phyloP scores from a whole-genome alignment of 768 basidiomycete species.

The Lentinula edodes region DNA sequence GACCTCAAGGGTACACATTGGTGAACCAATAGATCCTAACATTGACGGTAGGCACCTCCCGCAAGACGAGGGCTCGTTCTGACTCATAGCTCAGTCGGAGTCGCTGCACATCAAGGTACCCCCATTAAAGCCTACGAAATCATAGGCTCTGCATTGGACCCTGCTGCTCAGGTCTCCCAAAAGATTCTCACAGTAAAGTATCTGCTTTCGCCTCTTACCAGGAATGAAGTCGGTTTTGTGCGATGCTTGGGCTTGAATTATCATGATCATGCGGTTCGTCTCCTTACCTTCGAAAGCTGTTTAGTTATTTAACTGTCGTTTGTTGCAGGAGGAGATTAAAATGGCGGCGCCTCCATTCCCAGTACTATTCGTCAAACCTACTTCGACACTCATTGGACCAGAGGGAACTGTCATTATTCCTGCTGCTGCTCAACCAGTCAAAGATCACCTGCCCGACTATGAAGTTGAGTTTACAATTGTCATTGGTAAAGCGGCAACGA shows the following conservation, averaged over 20 bases:
- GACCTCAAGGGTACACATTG: slow-evolving; percentile 68
- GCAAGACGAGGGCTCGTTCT: neutral
- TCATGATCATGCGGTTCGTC: slow-evolving; percentile 69
- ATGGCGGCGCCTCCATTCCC: slow-evolving; percentile 61
- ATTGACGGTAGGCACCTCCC: slow-evolving; percentile 50
- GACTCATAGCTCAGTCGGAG: slow-evolving; percentile 43
- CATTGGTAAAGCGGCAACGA: slow-evolving; percentile 74
- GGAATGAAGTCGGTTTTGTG: slow-evolving; percentile 62
- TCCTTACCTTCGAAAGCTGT: neutral
- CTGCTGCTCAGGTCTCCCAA: slow-evolving; percentile 55
- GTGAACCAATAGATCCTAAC: slow-evolving; percentile 63
- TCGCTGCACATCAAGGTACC: slow-evolving; percentile 44
- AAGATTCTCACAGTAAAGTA: slow-evolving; percentile 65
- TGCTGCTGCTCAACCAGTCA: slow-evolving; percentile 59
- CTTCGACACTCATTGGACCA: slow-evolving; percentile 65
- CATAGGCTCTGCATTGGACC: slow-evolving; percentile 61
- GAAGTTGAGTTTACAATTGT: slow-evolving; percentile 80
- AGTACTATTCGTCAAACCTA: slow-evolving; percentile 76
- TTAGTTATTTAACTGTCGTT: slow-evolving; percentile 3
- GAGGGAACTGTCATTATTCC: slow-evolving; percentile 62
- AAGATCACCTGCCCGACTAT: slow-evolving; percentile 73
- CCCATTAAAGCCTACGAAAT: slow-evolving; percentile 69
- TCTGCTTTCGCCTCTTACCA: slow-evolving; percentile 63
- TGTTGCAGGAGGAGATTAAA: slow-evolving; percentile 55
- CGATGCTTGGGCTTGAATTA: slow-evolving; percentile 82